A percentile compares a stretch with the other conserved stretches of the same genome.
Conservation (phyloP, 768 basidiomycete species). For the Leccinum subgranulosum region DNA sequence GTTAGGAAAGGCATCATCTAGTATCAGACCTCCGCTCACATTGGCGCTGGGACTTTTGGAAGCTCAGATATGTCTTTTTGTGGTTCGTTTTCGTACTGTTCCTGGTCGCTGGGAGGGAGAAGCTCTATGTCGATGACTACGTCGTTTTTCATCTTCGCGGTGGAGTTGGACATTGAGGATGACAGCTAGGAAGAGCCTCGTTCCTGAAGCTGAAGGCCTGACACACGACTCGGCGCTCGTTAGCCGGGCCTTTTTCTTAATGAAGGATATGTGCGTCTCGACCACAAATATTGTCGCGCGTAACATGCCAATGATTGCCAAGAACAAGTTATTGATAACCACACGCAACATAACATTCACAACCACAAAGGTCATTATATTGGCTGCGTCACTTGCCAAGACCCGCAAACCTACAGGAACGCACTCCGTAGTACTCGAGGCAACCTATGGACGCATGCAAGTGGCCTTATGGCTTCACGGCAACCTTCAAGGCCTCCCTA, state of each 20-base stretch:
- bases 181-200: not conserved
- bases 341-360: too few relatives aligned
- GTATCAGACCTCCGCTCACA: slow-evolving; percentile 15
- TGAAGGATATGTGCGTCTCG: slow-evolving; percentile 1
- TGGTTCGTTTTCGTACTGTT: slow-evolving; percentile 4
- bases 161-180: not conserved
- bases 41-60: slow-evolving; percentile 25
- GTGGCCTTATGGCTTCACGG: slow-evolving; percentile 44
- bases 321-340: too few relatives aligned
- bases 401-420: not conserved
- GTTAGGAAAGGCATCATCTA: not conserved
- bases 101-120: not conserved
- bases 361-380: too few relatives aligned
- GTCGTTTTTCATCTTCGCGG: slow-evolving; percentile 12
- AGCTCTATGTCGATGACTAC: slow-evolving; percentile 9
- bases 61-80: slow-evolving; percentile 12
- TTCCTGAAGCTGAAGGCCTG: slow-evolving; percentile 1
- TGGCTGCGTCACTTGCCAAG: not conserved
- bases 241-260: slow-evolving; percentile 5
- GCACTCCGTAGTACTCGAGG: not conserved
- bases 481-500: slow-evolving; percentile 53
- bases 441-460: not conserved
- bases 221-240: slow-evolving; percentile 5
- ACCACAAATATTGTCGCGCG: too few relatives aligned
- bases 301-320: too few relatives aligned